Base-by-base conservation (phyloP, 495 filamentous ascomycete genomes). In the Tuber borchii region DNA sequence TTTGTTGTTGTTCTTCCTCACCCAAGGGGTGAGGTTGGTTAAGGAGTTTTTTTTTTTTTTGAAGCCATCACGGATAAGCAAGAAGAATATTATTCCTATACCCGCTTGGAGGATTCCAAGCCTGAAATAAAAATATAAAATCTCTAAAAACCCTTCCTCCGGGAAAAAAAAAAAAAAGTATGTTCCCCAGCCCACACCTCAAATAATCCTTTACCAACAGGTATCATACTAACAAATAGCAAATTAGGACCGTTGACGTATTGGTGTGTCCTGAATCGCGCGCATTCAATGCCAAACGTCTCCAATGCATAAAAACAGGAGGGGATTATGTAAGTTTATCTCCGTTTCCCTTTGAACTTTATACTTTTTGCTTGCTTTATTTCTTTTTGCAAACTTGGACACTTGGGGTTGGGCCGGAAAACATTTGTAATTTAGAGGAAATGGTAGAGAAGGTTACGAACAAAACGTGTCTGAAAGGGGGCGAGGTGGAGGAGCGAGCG, bases 11-110 rank as follows among this genome's bases (percentile, higher is more conserved):
- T 0, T 34, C 14, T 34, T 34, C 26, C 56, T 65, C 31, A 14
- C 12, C 17, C 12, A 65, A 16, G 12, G 26, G 26, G 5, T 65
- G 56, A 31, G 56, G 31, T 34, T 19, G 56, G 26, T 34, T 34
- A 65, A 65, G 56, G 56, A 65, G 56, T 65, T 34, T 65, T 65
- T 65, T 65, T 61, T 61, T 65, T 65, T 65, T 65, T 65, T 34
- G 6, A 65, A 16, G 56, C 56, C 51, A 61, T 61, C 51, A 61
- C 56, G 56, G 56, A 34, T 34, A 12, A 26, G 56, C 56, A 19
- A 34, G 26, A 65, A 65, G 56, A 65, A 65, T 65, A 31, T 34
- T 65, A 65, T 65, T 65, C 56, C 56, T 65, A 34, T 65, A 65
- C 56, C 56, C 56, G 56, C 56, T 65, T 14, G 56, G 56, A n/a